Percentiles rank a stretch among this genome's conserved stretches.
Conservation (phyloP, 345 rosid species). For the Trapa bicornis region DNA sequence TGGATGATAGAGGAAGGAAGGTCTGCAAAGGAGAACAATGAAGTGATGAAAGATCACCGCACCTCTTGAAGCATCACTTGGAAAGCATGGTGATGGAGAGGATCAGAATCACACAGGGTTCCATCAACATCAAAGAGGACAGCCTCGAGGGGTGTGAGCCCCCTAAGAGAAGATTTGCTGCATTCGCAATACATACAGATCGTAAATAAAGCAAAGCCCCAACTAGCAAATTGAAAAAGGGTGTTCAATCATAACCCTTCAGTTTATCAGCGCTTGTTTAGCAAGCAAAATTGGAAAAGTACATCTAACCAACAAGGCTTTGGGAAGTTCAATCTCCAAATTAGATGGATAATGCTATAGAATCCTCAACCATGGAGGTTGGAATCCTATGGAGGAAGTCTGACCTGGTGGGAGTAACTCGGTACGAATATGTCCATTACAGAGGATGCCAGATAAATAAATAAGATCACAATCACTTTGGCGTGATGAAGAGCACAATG, state of each 20-base stretch:
- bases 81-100: slow-evolving; percentile 59
- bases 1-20: background rate
- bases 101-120: slow-evolving; percentile 87
- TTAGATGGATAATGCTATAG: background rate
- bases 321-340: background rate
- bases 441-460: background rate
- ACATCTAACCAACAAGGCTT: background rate
- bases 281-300: background rate
- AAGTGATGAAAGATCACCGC: background rate
- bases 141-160: slow-evolving; percentile 65
- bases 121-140: slow-evolving; percentile 91
- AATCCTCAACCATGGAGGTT: background rate
- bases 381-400: background rate
- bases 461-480: background rate
- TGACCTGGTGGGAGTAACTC: background rate
- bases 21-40: background rate
- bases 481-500: background rate
- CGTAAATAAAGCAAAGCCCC: background rate
- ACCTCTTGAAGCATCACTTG: slow-evolving; percentile 69
- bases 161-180: slow-evolving; percentile 46
- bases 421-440: background rate
- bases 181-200: slow-evolving; percentile 2
- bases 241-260: background rate
- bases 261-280: background rate
- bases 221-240: background rate